Evolutionary conservation across 305 asterid genomes (phyloP).

Genomic region (Fraxinus xanthoxyloides): DNA sequence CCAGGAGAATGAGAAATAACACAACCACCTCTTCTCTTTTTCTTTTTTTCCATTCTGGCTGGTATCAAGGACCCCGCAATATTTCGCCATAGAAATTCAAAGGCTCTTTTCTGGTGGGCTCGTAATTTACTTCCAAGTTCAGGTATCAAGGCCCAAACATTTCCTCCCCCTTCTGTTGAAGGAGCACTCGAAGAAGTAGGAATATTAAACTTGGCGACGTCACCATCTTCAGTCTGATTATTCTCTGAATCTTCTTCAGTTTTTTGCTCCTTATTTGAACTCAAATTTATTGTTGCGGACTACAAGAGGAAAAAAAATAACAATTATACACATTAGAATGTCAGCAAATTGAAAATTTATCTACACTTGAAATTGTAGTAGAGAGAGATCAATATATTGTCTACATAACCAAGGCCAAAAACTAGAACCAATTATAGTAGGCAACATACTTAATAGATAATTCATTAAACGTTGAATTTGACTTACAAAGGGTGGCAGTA

Average conservation of each 20-base stretch:
- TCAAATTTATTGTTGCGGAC: slow-evolving; percentile 38
- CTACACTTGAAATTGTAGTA: background rate
- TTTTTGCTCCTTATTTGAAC: slow-evolving; percentile 54
- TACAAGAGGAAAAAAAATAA: slow-evolving; percentile 17
- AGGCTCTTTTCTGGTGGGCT: slow-evolving; percentile 76
- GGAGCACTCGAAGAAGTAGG: slow-evolving; percentile 53
- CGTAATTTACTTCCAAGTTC: slow-evolving; percentile 64
- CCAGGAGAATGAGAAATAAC: slow-evolving; percentile 98
- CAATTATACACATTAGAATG: background rate
- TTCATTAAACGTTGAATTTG: slow-evolving; percentile 4
- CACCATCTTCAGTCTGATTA: slow-evolving; percentile 34
- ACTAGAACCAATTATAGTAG: background rate
- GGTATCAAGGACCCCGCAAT: slow-evolving; percentile 85
- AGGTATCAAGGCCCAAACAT: slow-evolving; percentile 92
- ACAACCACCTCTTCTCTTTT: slow-evolving; percentile 80
- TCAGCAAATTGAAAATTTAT: background rate
- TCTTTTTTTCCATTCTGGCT: slow-evolving; percentile 58
- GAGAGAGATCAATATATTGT: background rate
- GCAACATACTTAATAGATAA: background rate
- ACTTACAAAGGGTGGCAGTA: slow-evolving; percentile 83
- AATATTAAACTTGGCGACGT: slow-evolving; percentile 41
- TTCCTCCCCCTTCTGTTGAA: slow-evolving; percentile 49
- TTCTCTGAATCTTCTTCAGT: slow-evolving; percentile 45
- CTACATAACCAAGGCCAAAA: background rate
- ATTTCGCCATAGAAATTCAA: slow-evolving; percentile 89